Base-by-base conservation (phyloP, 179 eudicot genomes). In the Camellia oleifera region DNA sequence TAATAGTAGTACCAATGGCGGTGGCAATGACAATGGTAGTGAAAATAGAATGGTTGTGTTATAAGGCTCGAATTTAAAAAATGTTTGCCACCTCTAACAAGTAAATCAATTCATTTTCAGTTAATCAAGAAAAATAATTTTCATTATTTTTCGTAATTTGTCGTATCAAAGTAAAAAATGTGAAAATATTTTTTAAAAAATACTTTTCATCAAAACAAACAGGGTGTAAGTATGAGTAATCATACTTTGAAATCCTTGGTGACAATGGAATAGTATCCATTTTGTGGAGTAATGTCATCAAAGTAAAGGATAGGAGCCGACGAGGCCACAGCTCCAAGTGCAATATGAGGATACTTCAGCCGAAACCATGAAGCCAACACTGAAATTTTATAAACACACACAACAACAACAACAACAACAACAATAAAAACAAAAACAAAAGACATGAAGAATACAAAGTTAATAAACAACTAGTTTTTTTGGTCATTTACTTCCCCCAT, bases 291-390 rank as follows among this genome's bases (percentile, higher is more conserved):
- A 10, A 88, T 88, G 81, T 85, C 65, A 40, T 88, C 91, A 7
- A 88, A 88, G 78, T 83, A 83, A 6, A 85, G 72, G 4, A 88
- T 78, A 0, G 91, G 88, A 56, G 91, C 91, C 14, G 91, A 85
- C 12, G 91, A 80, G 70, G 91, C 91, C 56, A 88, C 71, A 56
- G 91, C 89, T 15, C 91, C 89, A 17, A 84, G 52, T 11, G 88
- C 91, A 69, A 88, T 64, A 58, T 88, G 89, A 0, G 91, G 91
- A 79, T 88, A 88, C 78, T 88, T 88, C 7, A 88, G 83, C 26
- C 91, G 87, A 44, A 88, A 88, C 91, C 91, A 88, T 54, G 91
- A 75, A 53, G 91, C 91, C 2, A 88, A 75, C 91, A 85, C 88
- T 84, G 68, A 6, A 57, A 23, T 15, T 7, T 64, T 20, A 6